Conservation (phyloP, 1,284 basidiomycete species). For the Sanghuangporus weigelae region DNA sequence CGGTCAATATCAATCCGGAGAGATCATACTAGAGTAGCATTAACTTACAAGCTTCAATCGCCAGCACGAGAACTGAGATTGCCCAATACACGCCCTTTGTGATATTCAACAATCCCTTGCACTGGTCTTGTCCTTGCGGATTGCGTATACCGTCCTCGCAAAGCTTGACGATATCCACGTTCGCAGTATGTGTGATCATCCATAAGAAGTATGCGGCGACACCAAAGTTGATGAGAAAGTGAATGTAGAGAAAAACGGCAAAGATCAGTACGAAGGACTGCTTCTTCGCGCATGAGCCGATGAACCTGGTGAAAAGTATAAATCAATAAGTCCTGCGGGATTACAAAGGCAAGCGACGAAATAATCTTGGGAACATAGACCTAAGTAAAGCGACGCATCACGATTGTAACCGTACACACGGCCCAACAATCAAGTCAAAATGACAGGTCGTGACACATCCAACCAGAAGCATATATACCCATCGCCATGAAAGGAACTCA, state of each 20-base stretch:
- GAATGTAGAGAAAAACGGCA: constrained; percentile 49
- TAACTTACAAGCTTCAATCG: constrained; percentile 49
- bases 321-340: neutral
- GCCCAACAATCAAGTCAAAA: too few relatives aligned
- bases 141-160: constrained; percentile 44
- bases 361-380: neutral
- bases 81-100: constrained; percentile 42
- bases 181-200: constrained; percentile 40
- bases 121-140: constrained; percentile 37
- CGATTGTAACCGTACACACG: neutral
- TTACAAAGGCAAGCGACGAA: neutral
- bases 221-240: constrained; percentile 51
- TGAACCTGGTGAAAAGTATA: constrained; percentile 34
- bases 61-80: constrained; percentile 39
- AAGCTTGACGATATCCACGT: constrained; percentile 35
- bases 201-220: constrained; percentile 49
- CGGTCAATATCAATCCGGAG: neutral
- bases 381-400: neutral
- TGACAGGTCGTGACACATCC: too few relatives aligned
- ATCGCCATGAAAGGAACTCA: too few relatives aligned
- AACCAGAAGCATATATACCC: too few relatives aligned
- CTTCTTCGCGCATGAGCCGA: constrained; percentile 55
- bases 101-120: constrained; percentile 36
- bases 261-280: constrained; percentile 53
- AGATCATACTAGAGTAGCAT: neutral